A percentile compares a stretch with the other conserved stretches of the same genome.
Conservation (phyloP, 441 rosid genomes). For the Pelargonium australe region DNA sequence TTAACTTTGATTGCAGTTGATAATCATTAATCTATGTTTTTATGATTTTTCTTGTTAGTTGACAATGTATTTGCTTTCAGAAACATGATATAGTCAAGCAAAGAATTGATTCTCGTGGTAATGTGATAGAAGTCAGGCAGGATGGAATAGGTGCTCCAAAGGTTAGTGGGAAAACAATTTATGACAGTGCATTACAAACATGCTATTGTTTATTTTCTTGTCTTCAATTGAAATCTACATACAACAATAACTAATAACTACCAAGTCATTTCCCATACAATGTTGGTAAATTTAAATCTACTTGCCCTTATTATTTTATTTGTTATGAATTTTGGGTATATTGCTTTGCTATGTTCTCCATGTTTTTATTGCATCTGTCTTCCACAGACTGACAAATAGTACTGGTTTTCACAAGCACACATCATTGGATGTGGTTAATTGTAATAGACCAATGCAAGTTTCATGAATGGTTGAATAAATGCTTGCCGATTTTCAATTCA, state of each 20-base stretch:
- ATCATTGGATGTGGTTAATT: neutral
- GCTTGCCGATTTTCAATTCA: too few species aligned
- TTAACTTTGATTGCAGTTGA: neutral
- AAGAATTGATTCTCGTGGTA: conserved; percentile 45
- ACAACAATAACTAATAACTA: too few species aligned
- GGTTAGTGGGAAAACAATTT: conserved; percentile 24
- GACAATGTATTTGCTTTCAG: conserved; percentile 20
- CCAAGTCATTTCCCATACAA: too few species aligned
- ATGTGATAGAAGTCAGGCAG: conserved; percentile 40
- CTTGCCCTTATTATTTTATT: neutral
- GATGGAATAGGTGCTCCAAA: conserved; percentile 54
- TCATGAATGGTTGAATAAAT: too few species aligned
- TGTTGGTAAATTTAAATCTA: too few species aligned
- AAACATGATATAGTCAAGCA: conserved; percentile 48
- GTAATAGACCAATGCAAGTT: neutral
- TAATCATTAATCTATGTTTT: neutral
- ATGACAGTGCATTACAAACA: neutral
- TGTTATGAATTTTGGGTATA: neutral
- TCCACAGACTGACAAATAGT: neutral
- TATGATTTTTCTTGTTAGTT: neutral
- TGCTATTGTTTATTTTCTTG: neutral
- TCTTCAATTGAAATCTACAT: neutral
- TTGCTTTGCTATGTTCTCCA: neutral
- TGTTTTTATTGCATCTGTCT: neutral
- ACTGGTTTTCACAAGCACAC: neutral